These are phyloP conservation scores for Sambucus nigra DNA, from an alignment of 129 eudicot genomes.

Conservation along the genomic window DNA sequence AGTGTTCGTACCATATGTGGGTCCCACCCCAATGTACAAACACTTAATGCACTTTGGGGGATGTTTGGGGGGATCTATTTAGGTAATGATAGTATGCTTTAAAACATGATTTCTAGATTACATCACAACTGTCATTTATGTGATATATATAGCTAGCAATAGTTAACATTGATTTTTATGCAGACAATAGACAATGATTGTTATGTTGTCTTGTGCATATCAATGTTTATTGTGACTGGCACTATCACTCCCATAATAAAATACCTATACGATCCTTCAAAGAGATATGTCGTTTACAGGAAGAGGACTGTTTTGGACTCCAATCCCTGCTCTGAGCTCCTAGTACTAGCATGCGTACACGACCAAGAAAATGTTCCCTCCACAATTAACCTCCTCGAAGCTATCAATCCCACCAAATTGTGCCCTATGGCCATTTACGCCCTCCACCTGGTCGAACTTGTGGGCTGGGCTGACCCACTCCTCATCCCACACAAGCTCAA, in stretches of 20 bases:
- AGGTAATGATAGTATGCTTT: too few relatives aligned
- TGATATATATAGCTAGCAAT: not conserved
- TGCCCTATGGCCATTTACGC: not conserved
- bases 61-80: too few relatives aligned
- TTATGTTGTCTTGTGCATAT: not conserved
- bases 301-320: not conserved
- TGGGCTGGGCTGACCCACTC: not conserved
- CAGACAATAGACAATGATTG: slow-evolving; percentile 1
- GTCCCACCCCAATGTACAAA: too few relatives aligned
- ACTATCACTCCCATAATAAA: slow-evolving; percentile 1
- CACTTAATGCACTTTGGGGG: too few relatives aligned
- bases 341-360: too few relatives aligned
- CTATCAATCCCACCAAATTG: not conserved
- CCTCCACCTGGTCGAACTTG: not conserved
- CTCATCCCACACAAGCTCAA: not conserved
- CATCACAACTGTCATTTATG: too few relatives aligned
- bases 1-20: too few relatives aligned
- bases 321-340: not conserved
- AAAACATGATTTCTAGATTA: too few relatives aligned
- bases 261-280: slow-evolving; percentile 6
- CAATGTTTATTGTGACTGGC: not conserved
- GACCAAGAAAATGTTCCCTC: slow-evolving; percentile 5
- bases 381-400: not conserved
- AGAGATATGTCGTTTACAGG: slow-evolving; percentile 3
- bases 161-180: too few relatives aligned